A percentile compares a stretch with the other conserved stretches of the same genome.
phyloP scores from a whole-genome alignment of 2,329 filamentous ascomycete species.

The Furcasterigmium furcatum region DNA sequence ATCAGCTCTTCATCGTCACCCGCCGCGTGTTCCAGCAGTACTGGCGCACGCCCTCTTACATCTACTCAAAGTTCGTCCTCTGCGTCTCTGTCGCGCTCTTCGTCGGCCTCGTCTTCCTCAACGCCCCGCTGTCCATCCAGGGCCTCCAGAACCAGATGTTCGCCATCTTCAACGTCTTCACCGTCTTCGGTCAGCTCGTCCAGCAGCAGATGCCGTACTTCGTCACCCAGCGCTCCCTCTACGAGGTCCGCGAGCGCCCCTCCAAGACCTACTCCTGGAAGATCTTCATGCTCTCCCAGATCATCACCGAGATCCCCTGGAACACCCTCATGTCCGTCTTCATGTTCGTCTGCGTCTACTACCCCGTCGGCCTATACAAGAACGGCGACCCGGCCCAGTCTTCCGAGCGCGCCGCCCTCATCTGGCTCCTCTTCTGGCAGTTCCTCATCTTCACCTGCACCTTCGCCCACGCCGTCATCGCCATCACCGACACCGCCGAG shows the following conservation, averaged over 20 bases:
- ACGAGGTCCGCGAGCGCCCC: constrained; percentile 68
- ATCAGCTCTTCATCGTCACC: constrained; percentile 65
- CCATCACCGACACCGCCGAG: constrained; percentile 62
- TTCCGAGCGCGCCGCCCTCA: constrained; percentile 55
- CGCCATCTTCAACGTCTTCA: constrained; percentile 66
- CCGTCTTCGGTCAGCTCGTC: constrained; percentile 63
- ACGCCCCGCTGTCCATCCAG: constrained; percentile 56
- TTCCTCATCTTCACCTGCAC: constrained; percentile 68
- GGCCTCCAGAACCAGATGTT: constrained; percentile 73
- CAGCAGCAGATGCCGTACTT: constrained; percentile 72
- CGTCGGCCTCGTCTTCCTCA: constrained; percentile 68
- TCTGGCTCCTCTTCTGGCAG: constrained; percentile 62
- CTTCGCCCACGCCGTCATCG: constrained; percentile 62
- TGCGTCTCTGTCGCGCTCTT: constrained; percentile 54
- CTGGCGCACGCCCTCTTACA: constrained; percentile 73
- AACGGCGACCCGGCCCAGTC: constrained; percentile 53
- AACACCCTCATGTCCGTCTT: constrained; percentile 60
- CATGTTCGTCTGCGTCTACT: constrained; percentile 67
- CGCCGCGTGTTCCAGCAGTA: constrained; percentile 69
- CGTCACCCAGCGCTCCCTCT: constrained; percentile 63
- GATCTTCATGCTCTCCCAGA: constrained; percentile 59
- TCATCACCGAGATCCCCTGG: constrained; percentile 69
- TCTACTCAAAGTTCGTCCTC: constrained; percentile 66
- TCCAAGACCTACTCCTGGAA: constrained; percentile 69
- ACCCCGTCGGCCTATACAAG: constrained; percentile 62